These are phyloP conservation scores for Oldenlandia corymbosa DNA, from an alignment of 257 asterid species.

Conservation along the genomic window DNA sequence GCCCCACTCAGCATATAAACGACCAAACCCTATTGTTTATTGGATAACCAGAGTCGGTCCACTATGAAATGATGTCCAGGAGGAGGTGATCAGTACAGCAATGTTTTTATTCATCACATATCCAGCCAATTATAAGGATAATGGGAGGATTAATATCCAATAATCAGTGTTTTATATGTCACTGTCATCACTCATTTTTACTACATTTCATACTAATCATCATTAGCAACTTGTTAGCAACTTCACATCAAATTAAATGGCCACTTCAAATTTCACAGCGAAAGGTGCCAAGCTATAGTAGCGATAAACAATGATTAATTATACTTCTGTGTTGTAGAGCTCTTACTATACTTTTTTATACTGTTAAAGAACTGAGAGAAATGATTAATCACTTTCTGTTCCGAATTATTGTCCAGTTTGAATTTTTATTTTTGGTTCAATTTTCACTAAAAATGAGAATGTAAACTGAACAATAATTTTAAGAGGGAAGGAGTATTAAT, in stretches of 20 bases:
- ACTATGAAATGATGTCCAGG: slow-evolving; percentile 5
- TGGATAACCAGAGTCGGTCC: slow-evolving; percentile 1
- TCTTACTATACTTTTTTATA: too few relatives aligned
- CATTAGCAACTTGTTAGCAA: slow-evolving; percentile 6
- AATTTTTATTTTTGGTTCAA: too few relatives aligned
- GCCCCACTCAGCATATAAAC: not conserved
- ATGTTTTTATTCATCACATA: not conserved
- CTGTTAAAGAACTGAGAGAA: too few relatives aligned
- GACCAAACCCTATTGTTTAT: slow-evolving; percentile 8
- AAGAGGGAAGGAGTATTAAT: too few relatives aligned
- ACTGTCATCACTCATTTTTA: not conserved
- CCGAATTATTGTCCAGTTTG: too few relatives aligned
- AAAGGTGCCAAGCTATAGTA: too few relatives aligned
- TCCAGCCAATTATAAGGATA: slow-evolving; percentile 2
- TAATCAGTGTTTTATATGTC: not conserved
- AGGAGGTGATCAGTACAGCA: not conserved
- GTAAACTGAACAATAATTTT: too few relatives aligned
- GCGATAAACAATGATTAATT: too few relatives aligned
- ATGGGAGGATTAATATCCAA: not conserved
- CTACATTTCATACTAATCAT: not conserved
- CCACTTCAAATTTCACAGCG: not conserved
- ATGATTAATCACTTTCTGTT: too few relatives aligned
- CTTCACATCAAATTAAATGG: not conserved
- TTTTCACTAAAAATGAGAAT: too few relatives aligned
- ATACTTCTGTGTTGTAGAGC: too few relatives aligned